Evolutionary conservation across 768 basidiomycete genomes (phyloP).

Genomic region (Podaxis sp.): DNA sequence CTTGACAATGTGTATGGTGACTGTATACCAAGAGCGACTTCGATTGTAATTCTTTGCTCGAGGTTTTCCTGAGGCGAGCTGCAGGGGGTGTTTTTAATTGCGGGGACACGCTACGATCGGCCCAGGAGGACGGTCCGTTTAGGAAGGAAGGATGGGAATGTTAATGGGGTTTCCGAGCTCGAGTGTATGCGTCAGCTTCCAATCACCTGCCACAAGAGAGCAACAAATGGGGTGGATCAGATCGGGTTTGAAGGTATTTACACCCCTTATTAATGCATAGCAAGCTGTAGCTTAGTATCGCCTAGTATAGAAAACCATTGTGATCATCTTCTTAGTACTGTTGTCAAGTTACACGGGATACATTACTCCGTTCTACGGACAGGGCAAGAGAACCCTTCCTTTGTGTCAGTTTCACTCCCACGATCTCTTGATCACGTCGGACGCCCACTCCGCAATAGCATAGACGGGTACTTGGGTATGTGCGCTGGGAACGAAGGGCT

Average conservation of each 20-base stretch:
- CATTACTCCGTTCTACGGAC: too few species aligned
- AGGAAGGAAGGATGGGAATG: conserved; percentile 24
- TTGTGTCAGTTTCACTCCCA: not conserved
- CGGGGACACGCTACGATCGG: conserved; percentile 12
- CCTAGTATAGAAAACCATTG: too few species aligned
- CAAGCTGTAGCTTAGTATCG: too few species aligned
- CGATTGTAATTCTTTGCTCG: conserved; percentile 15
- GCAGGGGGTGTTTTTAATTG: conserved; percentile 18
- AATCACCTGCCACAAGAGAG: conserved; percentile 14
- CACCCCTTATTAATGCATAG: too few species aligned
- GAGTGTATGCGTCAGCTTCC: conserved; percentile 25
- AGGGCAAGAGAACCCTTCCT: not conserved
- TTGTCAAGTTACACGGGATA: too few species aligned
- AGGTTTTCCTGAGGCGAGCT: conserved; percentile 23
- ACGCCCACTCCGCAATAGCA: conserved; percentile 11
- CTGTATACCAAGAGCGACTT: conserved; percentile 11
- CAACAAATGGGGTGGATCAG: conserved; percentile 18
- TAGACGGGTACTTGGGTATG: conserved; percentile 7
- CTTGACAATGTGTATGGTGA: not conserved
- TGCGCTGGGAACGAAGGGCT: conserved; percentile 12
- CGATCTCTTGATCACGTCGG: not conserved
- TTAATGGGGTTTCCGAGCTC: conserved; percentile 21
- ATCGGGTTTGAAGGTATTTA: conserved; percentile 15
- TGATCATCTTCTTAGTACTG: too few species aligned
- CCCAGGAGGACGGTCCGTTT: conserved; percentile 17